Conservation (phyloP, 2,329 filamentous ascomycete genomes). For the Exophiala sideris region DNA sequence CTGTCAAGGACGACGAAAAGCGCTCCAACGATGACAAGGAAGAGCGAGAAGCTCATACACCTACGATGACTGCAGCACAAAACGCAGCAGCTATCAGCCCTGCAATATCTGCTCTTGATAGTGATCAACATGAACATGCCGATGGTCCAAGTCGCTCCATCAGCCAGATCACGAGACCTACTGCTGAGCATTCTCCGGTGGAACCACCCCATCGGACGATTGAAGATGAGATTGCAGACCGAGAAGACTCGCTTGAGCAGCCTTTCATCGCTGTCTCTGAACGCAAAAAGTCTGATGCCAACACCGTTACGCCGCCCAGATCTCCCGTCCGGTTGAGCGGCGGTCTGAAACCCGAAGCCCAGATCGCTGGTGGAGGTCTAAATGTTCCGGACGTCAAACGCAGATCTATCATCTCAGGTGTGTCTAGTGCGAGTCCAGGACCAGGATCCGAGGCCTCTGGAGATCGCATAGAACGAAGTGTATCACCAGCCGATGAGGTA, state of each 20-base stretch:
- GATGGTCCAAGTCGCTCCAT: constrained; percentile 18
- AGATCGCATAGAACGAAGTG: constrained; percentile 5
- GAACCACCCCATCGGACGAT: constrained; percentile 6
- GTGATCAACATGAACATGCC: constrained; percentile 11
- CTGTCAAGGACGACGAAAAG: background rate
- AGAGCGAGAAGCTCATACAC: too few species aligned
- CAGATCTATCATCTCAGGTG: constrained; percentile 24
- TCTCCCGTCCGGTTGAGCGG: too few species aligned
- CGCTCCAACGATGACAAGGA: too few species aligned
- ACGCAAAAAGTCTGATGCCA: background rate
- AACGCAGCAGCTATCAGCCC: constrained; percentile 7
- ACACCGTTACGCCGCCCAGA: constrained; percentile 8
- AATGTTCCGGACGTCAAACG: constrained; percentile 13
- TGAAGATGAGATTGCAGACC: background rate
- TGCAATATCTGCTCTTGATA: constrained; percentile 22
- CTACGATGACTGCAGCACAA: too few species aligned
- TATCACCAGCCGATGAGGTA: constrained; percentile 21
- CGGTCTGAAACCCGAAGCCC: background rate
- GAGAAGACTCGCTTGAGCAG: background rate
- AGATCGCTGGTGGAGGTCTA: constrained; percentile 15
- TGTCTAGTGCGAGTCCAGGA: constrained; percentile 23
- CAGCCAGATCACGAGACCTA: constrained; percentile 18
- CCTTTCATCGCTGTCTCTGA: background rate
- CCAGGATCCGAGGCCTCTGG: constrained; percentile 5
- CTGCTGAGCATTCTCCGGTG: constrained; percentile 15